Evolutionary conservation across 495 filamentous ascomycete genomes (phyloP).

Genomic region (Penicillium bovifimosum): DNA sequence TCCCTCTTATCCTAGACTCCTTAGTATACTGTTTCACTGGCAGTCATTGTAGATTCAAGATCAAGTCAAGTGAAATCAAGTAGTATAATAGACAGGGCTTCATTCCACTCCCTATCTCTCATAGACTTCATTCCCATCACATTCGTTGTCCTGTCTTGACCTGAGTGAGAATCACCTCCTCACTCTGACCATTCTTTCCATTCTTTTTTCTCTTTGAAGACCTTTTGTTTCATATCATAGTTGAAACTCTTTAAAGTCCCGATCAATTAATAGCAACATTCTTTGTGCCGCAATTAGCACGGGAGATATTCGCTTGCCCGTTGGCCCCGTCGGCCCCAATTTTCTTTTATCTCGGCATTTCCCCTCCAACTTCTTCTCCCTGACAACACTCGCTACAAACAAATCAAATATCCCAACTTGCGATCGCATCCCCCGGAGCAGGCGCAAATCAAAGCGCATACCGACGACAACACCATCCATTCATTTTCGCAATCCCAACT

Average conservation of each 20-base stretch:
- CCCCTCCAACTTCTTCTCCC: slow-evolving; percentile 21
- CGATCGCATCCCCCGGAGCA: slow-evolving; percentile 30
- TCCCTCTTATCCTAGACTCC: slow-evolving; percentile 11
- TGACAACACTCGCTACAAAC: slow-evolving; percentile 18
- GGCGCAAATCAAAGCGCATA: slow-evolving; percentile 28
- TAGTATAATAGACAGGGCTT: slow-evolving; percentile 14
- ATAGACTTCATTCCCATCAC: not conserved
- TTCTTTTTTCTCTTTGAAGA: not conserved
- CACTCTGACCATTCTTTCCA: slow-evolving; percentile 3
- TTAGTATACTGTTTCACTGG: slow-evolving; percentile 22
- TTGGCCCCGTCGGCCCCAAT: slow-evolving; percentile 19
- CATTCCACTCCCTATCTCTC: not conserved
- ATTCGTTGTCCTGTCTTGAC: slow-evolving; percentile 6
- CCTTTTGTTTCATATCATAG: not conserved
- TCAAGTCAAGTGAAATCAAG: not conserved
- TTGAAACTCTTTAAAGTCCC: not conserved
- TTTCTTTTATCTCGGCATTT: slow-evolving; percentile 22
- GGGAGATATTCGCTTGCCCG: slow-evolving; percentile 29
- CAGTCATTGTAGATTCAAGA: not conserved
- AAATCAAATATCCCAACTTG: slow-evolving; percentile 6
- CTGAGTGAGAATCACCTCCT: not conserved
- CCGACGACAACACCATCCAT: slow-evolving; percentile 2
- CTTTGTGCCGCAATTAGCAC: slow-evolving; percentile 8
- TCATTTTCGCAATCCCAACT: slow-evolving; percentile 19
- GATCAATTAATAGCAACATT: not conserved